A percentile compares a stretch with the other conserved stretches of the same genome.
These are phyloP conservation scores for Groenewaldozyma sp. DNA, from an alignment of 1,139 yeast genomes.

Conservation along the genomic window DNA sequence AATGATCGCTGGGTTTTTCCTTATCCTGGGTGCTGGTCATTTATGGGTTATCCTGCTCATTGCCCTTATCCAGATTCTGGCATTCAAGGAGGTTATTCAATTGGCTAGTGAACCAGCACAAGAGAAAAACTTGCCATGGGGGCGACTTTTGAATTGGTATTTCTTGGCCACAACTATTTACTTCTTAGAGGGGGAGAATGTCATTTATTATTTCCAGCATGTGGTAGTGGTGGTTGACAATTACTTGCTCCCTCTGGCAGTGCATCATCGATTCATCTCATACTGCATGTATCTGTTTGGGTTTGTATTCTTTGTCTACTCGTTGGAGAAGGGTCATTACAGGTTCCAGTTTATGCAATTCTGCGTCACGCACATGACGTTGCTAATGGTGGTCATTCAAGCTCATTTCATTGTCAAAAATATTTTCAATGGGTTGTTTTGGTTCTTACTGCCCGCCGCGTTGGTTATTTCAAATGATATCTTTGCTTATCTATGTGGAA, in stretches of 20 bases:
- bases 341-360: slow-evolving; percentile 90
- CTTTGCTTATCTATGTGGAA: slow-evolving; percentile 94
- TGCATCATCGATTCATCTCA: slow-evolving; percentile 75
- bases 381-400: slow-evolving; percentile 83
- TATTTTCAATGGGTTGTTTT: slow-evolving; percentile 80
- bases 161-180: slow-evolving; percentile 64
- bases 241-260: slow-evolving; percentile 37
- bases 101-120: slow-evolving; percentile 76
- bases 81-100: slow-evolving; percentile 84
- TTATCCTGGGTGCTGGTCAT: slow-evolving; percentile 78
- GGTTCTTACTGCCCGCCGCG: slow-evolving; percentile 90
- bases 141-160: slow-evolving; percentile 83
- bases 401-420: slow-evolving; percentile 89
- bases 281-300: slow-evolving; percentile 83
- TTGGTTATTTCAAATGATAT: slow-evolving; percentile 91
- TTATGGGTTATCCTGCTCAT: slow-evolving; percentile 67
- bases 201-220: slow-evolving; percentile 53
- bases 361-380: slow-evolving; percentile 90
- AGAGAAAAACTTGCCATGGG: slow-evolving; percentile 74
- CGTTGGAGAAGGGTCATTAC: slow-evolving; percentile 81
- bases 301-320: slow-evolving; percentile 79
- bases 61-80: slow-evolving; percentile 63
- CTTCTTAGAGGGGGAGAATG: slow-evolving; percentile 79
- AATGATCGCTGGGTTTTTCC: slow-evolving; percentile 71
- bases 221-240: slow-evolving; percentile 32